Conservation (phyloP, 345 rosid species). For the Lagerstroemia speciosa region DNA sequence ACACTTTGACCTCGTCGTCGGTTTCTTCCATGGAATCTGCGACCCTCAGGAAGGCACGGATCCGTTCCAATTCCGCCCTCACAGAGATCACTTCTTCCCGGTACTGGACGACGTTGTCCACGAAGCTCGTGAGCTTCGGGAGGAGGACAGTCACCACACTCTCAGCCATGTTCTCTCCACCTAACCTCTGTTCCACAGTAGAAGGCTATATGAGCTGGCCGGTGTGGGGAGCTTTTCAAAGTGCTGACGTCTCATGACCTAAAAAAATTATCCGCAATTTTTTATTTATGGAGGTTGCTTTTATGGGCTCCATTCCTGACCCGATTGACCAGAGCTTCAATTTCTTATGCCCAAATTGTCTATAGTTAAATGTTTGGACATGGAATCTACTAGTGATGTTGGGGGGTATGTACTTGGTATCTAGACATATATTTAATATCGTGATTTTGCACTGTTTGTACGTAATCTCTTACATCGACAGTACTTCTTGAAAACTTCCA, state of each 20-base stretch:
- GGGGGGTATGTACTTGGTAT: no score
- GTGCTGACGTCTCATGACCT: background rate
- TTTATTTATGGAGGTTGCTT: background rate
- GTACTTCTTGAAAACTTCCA: no score
- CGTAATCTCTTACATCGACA: no score
- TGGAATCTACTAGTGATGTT: no score
- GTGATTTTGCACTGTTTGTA: no score
- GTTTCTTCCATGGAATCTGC: slow-evolving; percentile 23
- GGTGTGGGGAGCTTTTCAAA: background rate
- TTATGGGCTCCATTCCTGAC: background rate
- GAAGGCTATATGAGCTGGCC: background rate
- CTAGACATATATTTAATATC: no score
- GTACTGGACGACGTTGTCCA: slow-evolving; percentile 14
- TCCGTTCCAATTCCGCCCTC: slow-evolving; percentile 22
- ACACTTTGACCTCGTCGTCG: slow-evolving; percentile 15
- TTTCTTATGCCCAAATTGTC: no score
- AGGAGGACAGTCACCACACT: slow-evolving; percentile 22
- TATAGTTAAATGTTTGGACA: no score
- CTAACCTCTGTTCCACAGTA: background rate
- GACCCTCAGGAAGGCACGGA: slow-evolving; percentile 20
- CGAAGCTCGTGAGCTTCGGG: slow-evolving; percentile 12
- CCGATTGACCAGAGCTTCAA: background rate
- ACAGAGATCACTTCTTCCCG: slow-evolving; percentile 18
- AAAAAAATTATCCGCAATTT: background rate
- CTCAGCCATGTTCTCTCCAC: slow-evolving; percentile 19